These are phyloP conservation scores for Ganoderma boninense DNA, from an alignment of 1,284 basidiomycete genomes.

Conservation along the genomic window DNA sequence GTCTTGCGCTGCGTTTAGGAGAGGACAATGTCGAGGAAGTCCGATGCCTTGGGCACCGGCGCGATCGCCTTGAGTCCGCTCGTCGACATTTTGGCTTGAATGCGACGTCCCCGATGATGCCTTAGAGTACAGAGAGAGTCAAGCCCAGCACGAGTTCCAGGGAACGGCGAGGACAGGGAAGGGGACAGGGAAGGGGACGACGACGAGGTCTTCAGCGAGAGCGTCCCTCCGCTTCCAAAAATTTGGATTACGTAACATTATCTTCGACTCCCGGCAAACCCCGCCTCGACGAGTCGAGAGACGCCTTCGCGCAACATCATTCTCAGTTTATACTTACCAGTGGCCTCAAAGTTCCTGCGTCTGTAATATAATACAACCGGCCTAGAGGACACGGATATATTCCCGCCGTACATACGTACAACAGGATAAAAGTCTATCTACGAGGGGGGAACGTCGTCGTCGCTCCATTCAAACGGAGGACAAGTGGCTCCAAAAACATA, in stretches of 20 bases:
- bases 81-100: constrained; percentile 70
- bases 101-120: neutral
- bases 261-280: no score
- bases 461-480: neutral
- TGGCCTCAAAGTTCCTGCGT: no score
- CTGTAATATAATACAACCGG: no score
- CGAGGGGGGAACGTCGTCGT: no score
- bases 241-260: constrained; percentile 33
- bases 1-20: constrained; percentile 98
- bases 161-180: constrained; percentile 4
- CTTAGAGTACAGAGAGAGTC: neutral
- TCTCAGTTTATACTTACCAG: no score
- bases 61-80: constrained; percentile 95
- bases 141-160: neutral
- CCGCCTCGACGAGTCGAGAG: no score
- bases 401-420: no score
- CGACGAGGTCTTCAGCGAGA: neutral
- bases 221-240: constrained; percentile 18
- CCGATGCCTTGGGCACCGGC: constrained; percentile 93
- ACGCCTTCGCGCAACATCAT: no score
- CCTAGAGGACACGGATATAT: no score
- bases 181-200: no score
- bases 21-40: constrained; percentile 95
- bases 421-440: no score
- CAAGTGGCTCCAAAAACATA: neutral